Base-by-base conservation (phyloP, 306 rosid genomes). In the Gillenia trifoliata region DNA sequence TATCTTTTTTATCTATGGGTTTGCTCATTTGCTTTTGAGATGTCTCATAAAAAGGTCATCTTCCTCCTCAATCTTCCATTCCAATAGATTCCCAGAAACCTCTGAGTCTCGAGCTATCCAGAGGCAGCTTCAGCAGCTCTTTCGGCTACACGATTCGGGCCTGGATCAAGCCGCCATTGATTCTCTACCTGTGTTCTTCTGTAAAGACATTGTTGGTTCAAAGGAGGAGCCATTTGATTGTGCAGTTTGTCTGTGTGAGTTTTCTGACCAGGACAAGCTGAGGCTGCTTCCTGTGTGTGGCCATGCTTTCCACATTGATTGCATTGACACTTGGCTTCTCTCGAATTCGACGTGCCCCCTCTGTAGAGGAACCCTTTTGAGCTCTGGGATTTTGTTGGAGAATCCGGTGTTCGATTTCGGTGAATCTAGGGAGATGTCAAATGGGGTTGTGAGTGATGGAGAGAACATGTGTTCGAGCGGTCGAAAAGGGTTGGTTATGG, bases 271-370 rank as follows among this genome's bases (percentile, higher is more conserved):
- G 0, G 98, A 93, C 81, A 85, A 78, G 77, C 79, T 93, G 71
- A 88, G 98, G 49, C 77, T 91, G 83, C 85, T 93, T 64, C 98
- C 98, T 0, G 23, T 61, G 3, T 93, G 98, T 72, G 78, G 92
- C 40, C 98, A 93, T 77, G 97, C 98, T 9, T 93, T 93, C 71
- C 98, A 93, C 77, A 79, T 83, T 59, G 75, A 75, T 43, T 93
- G 98, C 67, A 88, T 93, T 28, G 98, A 91, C 75, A 88, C 91
- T 19, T 93, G 98, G 98, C 97, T 93, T 20, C 88, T 91, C 15
- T 88, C 98, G 17, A 89, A 87, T 36, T 87, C 91, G 16, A 91
- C 98, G 19, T 93, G 98, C 69, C 98, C 98, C 74, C 96, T 93
- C 29, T 93, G 98, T 72, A 85, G 96, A 81, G 81, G 87, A 1